Evolutionary conservation across 768 basidiomycete species (phyloP).

Genomic region (Chiua virens): DNA sequence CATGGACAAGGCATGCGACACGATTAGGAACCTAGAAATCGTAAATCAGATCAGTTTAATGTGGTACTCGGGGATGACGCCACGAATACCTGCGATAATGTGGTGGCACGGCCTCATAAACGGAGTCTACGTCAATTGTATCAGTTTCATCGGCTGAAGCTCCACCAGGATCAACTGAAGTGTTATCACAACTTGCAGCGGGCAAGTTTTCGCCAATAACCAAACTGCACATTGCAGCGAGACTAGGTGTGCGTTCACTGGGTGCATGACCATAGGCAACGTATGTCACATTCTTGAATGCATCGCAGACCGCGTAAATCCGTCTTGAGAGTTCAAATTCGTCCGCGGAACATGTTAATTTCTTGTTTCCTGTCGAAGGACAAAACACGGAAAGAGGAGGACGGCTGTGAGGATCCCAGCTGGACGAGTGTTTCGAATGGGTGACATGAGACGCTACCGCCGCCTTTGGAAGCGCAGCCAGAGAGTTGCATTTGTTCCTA

Average conservation of each 20-base stretch:
- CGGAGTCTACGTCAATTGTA: constrained; percentile 30
- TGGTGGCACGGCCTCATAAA: constrained; percentile 55
- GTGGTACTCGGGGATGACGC: constrained; percentile 2
- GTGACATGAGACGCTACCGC: constrained; percentile 11
- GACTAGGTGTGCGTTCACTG: constrained; percentile 30
- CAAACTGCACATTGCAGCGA: constrained; percentile 48
- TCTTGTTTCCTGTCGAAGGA: constrained; percentile 36
- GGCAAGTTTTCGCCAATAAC: constrained; percentile 49
- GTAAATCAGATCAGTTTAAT: constrained; percentile 2
- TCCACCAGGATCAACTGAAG: constrained; percentile 19
- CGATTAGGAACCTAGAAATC: constrained; percentile 42
- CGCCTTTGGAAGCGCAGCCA: constrained; percentile 30
- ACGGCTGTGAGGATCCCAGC: constrained; percentile 18
- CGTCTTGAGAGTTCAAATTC: constrained; percentile 45
- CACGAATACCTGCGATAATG: constrained; percentile 48
- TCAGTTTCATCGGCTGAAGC: constrained; percentile 26
- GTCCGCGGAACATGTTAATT: constrained; percentile 32
- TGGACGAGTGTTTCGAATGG: constrained; percentile 16
- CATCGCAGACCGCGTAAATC: constrained; percentile 54
- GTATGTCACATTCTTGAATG: constrained; percentile 51
- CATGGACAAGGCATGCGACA: constrained; percentile 53
- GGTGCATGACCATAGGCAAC: constrained; percentile 30
- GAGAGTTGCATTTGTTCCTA: constrained; percentile 43
- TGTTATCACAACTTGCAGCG: constrained; percentile 10
- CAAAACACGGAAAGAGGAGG: constrained; percentile 41